Evolutionary conservation across 306 rosid species (phyloP).

Genomic region (Alnus glutinosa): DNA sequence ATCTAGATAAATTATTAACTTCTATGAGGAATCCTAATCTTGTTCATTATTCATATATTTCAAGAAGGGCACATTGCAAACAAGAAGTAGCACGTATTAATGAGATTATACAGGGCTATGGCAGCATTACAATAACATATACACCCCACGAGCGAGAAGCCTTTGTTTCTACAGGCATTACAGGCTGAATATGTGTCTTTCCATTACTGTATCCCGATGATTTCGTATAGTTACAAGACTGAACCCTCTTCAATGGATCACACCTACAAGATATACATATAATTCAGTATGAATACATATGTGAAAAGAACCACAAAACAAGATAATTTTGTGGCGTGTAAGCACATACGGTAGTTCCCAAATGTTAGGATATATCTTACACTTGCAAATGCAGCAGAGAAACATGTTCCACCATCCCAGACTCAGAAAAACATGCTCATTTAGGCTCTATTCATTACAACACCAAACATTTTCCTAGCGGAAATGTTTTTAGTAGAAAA

Average conservation of each 20-base stretch:
- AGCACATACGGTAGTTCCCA: not conserved
- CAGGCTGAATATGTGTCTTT: conserved; percentile 33
- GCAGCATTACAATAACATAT: conserved; percentile 57
- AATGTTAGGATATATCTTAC: too few species aligned
- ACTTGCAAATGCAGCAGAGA: too few species aligned
- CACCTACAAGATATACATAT: conserved; percentile 43
- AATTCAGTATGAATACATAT: conserved; percentile 10
- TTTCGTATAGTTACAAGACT: conserved; percentile 42
- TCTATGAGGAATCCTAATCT: not conserved
- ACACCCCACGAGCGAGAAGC: conserved; percentile 53
- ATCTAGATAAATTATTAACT: conserved; percentile 1
- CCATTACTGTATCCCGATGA: conserved; percentile 43
- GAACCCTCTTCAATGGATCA: conserved; percentile 47
- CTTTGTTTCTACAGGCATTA: conserved; percentile 34
- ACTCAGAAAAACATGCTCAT: not conserved
- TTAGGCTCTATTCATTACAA: not conserved
- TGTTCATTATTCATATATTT: not conserved
- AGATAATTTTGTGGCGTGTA: not conserved
- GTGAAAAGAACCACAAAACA: conserved; percentile 8
- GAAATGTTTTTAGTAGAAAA: not conserved
- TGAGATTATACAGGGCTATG: conserved; percentile 4
- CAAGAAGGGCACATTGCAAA: not conserved
- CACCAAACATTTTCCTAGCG: not conserved
- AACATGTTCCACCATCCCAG: not conserved
- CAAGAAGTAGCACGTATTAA: not conserved